phyloP scores from a whole-genome alignment of 2,329 filamentous ascomycete genomes.

The Arthrobotrys conoides region DNA sequence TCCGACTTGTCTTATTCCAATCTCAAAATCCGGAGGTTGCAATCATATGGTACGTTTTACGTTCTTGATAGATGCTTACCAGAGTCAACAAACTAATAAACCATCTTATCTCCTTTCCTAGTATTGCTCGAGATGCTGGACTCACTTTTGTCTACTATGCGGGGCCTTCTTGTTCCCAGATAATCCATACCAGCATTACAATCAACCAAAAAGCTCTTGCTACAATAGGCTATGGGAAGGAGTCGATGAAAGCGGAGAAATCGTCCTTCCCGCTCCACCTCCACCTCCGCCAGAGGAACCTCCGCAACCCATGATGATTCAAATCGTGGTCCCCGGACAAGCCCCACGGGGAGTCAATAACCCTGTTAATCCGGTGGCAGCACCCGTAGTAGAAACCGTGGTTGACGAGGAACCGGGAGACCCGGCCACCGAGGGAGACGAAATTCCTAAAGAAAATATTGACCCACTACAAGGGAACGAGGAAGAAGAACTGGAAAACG shows the following conservation, averaged over 20 bases:
- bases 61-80: not conserved
- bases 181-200: conserved; percentile 93
- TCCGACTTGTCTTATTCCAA: conserved; percentile 86
- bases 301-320: conserved; percentile 56
- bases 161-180: conserved; percentile 83
- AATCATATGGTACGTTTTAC: conserved; percentile 95
- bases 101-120: not conserved
- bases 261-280: conserved; percentile 63
- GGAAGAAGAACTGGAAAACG: not conserved
- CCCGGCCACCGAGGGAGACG: conserved; percentile 65
- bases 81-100: not conserved
- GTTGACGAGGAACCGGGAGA: conserved; percentile 67
- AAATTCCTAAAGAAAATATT: conserved; percentile 24
- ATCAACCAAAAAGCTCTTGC: conserved; percentile 78
- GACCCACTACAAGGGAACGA: not conserved
- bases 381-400: conserved; percentile 70
- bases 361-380: conserved; percentile 76
- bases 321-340: conserved; percentile 57
- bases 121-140: conserved; percentile 74
- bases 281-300: conserved; percentile 70
- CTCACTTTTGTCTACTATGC: conserved; percentile 96
- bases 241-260: conserved; percentile 79
- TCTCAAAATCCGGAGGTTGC: conserved; percentile 92
- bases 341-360: conserved; percentile 68
- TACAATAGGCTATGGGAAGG: conserved; percentile 92